Base-by-base conservation (phyloP, 257 asterid genomes). In the Solanum clarkiae region DNA sequence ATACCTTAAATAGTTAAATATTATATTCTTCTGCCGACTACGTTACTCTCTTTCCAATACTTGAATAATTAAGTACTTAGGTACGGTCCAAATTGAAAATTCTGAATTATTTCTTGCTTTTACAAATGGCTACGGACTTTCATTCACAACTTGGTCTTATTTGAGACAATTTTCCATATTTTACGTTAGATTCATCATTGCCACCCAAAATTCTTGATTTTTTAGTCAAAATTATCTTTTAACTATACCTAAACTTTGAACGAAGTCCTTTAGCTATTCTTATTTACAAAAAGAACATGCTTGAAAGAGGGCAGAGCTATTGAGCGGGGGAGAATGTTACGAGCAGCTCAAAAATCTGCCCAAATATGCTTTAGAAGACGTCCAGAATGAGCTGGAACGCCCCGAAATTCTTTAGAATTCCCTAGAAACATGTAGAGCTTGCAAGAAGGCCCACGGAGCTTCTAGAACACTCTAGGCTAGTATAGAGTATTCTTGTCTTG, bases 1-100 rank as follows among this genome's bases (percentile, higher is more conserved):
- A 7, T 29, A 66, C 54, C 15, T 86, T 85, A 84, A 80, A 80
- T 70, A 44, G 84, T 86, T 72, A 17, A n/a, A 65, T 13, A 66
- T 44, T 42, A 65, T 13, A 66, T 51, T 42, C 81, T 81, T 88
- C 89, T 89, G 92, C 94, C 92, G 93, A 92, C 93, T 92, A 90
- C 91, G 91, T 80, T 83, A 84, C 90, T 54, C 81, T 66, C 56
- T 85, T 70, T 85, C 86, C 86, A 88, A 86, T 74, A 68, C 88
- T 89, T 86, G 91, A 60, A 22, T n/a, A 60, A 60, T 62, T 24
- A 89, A 65, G 88, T 80, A 80, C 51, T 86, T 83, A 80, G 79
- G 91, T 57, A 57, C 72, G 20, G 71, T 24, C 16, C 20, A n/a
- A 13, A 81, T 55, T 56, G 65, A 29, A 53, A 80, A 80, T 54